Conservation (phyloP, 805 yeast species). For the Candida rishiriensis region DNA sequence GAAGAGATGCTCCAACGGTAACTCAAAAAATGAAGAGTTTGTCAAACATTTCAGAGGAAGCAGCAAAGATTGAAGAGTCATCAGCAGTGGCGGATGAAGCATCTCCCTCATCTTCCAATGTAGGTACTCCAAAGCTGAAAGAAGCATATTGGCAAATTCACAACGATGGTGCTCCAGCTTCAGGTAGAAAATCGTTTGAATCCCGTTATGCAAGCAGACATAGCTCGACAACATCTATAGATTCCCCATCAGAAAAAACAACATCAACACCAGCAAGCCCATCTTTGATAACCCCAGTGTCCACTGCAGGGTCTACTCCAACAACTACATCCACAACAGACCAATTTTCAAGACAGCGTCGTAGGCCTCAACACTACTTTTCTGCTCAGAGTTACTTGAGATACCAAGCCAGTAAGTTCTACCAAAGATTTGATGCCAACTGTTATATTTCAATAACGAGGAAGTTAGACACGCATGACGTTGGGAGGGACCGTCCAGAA, state of each 20-base stretch:
- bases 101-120: slow-evolving; percentile 1
- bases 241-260: slow-evolving; percentile 25
- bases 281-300: slow-evolving; percentile 1
- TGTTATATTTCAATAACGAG: slow-evolving; percentile 93
- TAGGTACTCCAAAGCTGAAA: slow-evolving; percentile 7
- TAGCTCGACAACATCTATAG: slow-evolving; percentile 24
- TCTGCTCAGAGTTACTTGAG: slow-evolving; percentile 94
- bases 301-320: slow-evolving; percentile 3
- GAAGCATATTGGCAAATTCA: slow-evolving; percentile 76
- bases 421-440: slow-evolving; percentile 89
- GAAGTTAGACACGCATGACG: slow-evolving; percentile 92
- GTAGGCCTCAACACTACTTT: slow-evolving; percentile 59
- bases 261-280: slow-evolving; percentile 24
- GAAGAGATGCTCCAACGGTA: slow-evolving; percentile 64
- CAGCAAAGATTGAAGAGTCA: slow-evolving; percentile 7
- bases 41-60: slow-evolving; percentile 1
- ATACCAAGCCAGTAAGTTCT: slow-evolving; percentile 90
- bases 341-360: slow-evolving; percentile 30
- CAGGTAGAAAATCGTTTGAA: slow-evolving; percentile 24
- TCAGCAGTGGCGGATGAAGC: slow-evolving; percentile 4
- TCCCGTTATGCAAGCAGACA: slow-evolving; percentile 26
- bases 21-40: slow-evolving; percentile 21
- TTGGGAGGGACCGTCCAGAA: slow-evolving; percentile 66
- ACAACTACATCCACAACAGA: slow-evolving; percentile 8
- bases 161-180: slow-evolving; percentile 61